phyloP scores from a whole-genome alignment of 257 asterid genomes.

The Ligustrum vulgare region DNA sequence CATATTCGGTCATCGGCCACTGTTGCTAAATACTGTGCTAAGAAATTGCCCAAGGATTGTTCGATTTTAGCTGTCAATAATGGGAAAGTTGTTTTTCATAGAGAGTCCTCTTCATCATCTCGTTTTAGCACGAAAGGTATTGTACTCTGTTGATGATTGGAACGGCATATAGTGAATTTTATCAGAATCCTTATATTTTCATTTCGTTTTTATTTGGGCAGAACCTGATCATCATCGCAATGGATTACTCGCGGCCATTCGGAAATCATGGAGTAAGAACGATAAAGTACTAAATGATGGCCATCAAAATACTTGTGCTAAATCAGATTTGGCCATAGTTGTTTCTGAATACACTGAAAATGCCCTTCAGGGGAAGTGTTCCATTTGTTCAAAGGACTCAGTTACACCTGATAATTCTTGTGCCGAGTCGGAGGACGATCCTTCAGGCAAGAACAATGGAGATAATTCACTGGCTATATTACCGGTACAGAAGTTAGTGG shows the following conservation, averaged over 20 bases:
- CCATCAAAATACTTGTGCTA: conserved; percentile 27
- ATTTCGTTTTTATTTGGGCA: conserved; percentile 34
- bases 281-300: conserved; percentile 44
- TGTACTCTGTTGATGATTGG: conserved; percentile 8
- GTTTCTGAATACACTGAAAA: conserved; percentile 19
- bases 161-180: background rate
- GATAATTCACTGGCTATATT: conserved; percentile 68
- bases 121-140: conserved; percentile 55
- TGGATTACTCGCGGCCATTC: conserved; percentile 66
- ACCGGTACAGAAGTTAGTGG: conserved; percentile 58
- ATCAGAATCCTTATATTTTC: conserved; percentile 7
- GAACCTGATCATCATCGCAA: conserved; percentile 58
- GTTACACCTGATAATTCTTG: conserved; percentile 19
- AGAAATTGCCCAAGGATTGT: conserved; percentile 65
- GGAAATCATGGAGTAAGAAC: conserved; percentile 68
- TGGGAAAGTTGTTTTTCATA: conserved; percentile 70
- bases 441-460: conserved; percentile 30
- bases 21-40: conserved; percentile 85
- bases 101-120: conserved; percentile 46
- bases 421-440: conserved; percentile 32
- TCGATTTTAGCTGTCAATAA: conserved; percentile 73
- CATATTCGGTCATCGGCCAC: conserved; percentile 71
- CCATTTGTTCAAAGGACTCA: conserved; percentile 55
- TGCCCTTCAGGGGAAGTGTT: conserved; percentile 45
- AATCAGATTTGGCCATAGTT: conserved; percentile 35